Evolutionary conservation across 2,329 filamentous ascomycete species (phyloP), one percentile per base, ranked within the genome.

Genomic region (Beauveria brongniartii): DNA sequence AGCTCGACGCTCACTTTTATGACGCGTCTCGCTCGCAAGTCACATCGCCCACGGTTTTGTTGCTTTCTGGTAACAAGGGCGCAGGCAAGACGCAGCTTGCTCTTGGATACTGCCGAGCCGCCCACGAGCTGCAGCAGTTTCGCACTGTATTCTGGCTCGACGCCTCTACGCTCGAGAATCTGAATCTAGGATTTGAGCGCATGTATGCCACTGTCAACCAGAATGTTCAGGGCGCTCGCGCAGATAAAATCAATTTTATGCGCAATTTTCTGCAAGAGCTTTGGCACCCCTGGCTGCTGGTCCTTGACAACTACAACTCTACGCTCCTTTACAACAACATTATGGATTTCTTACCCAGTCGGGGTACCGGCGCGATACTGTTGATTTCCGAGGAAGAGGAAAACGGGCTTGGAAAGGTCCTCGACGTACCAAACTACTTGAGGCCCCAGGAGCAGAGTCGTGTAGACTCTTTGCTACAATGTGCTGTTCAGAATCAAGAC

Each of bases 241-340:
- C 43, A 18, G 58, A 61, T 30, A 61, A 61, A n/a, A 43, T 61
- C 2, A 44, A 24, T 5, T 55, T 55, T 14, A 30, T 55, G 20
- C 51, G 58, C 16, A 55, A 30, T 28, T 61, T 55, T 3, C 10
- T 61, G 16, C 43, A 61, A 8, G 51, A 61, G 28, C 43, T 61
- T 2, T 61, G 58, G 58, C 58, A 61, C 12, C 43, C 58, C 5
- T 61, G 58, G 58, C 50, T 61, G 1, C 24, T 61, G 22, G 8
- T 61, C 10, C 51, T 61, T 18, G 58, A 61, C 44, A 55, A 61
- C 51, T 61, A 61, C 30, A 43, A 55, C 10, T 61, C 58, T 16
- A 51, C 51, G 12, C 51, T 48, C 5, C 34, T 61, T 1, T 61
- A 61, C 43, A 61, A 61, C 37, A 30, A 61, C 12, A 61, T 61